Evolutionary conservation across 2,329 filamentous ascomycete species (phyloP), one percentile per base, ranked within the genome.

Genomic region (Annulohypoxylon truncatum): DNA sequence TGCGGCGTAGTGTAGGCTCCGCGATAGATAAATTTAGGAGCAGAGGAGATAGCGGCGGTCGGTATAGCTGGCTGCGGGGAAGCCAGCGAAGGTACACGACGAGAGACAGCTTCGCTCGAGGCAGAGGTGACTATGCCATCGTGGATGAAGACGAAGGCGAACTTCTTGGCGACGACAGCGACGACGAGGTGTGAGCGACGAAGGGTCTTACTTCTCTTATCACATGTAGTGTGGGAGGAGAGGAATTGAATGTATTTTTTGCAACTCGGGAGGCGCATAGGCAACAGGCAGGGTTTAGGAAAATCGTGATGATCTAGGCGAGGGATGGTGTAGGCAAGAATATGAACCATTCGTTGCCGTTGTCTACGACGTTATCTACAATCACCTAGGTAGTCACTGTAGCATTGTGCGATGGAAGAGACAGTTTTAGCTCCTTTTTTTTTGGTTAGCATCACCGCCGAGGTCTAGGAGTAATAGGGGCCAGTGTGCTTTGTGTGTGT

Each of bases 91-190:
- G 90, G 60, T 99, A 96, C 77, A 96, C 94, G 13, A 97, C 92
- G 52, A 85, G 96, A 64, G 92, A 92, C 74, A 95, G 92, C 66
- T 99, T 99, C 80, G 92, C 94, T 4, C 87, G 94, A 61, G 91
- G 93, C 0, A 87, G 92, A 60, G 90, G 92, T n/a, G 93, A 97
- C 78, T 98, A 98, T 78, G 88, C 90, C 13, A 86, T 91, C 74
- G 93, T 97, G 54, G 94, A 97, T 74, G 92, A 96, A 53, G 96
- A 98, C 76, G 96, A 98, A 78, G 95, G 95, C 51, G 95, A 98
- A 82, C 82, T 99, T 71, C 81, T 99, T 33, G 96, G 96, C 0
- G 95, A 97, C 72, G 94, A 97, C 64, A 94, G 93, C 71, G 95
- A 97, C 70, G 94, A 97, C 75, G 95, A 97, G 67, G 92, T 90